These are phyloP conservation scores for Mucor saturninus DNA, from an alignment of 371 early-diverging fungal genomes.

Conservation along the genomic window DNA sequence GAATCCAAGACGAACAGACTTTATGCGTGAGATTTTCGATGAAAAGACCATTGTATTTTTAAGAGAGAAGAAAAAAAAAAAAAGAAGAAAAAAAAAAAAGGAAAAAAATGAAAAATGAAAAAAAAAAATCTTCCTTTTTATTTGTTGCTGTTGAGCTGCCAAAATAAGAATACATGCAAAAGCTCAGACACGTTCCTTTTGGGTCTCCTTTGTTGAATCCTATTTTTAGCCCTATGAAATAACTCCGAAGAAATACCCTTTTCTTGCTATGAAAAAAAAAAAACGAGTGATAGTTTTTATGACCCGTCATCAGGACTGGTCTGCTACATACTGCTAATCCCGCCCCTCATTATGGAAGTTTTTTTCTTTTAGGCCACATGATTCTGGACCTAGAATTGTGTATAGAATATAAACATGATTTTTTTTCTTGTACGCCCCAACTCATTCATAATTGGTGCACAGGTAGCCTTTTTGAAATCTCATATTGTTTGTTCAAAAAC, in stretches of 20 bases:
- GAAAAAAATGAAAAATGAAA: conserved; percentile 14
- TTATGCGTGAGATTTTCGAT: conserved; percentile 40
- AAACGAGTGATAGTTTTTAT: too few relatives aligned
- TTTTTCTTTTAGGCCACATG: too few relatives aligned
- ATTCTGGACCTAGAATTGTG: too few relatives aligned
- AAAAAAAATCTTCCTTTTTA: conserved; percentile 8
- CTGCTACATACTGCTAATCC: too few relatives aligned
- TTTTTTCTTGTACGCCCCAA: too few relatives aligned
- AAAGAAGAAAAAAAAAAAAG: conserved; percentile 10
- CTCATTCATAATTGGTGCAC: too few relatives aligned
- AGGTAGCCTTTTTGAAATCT: too few relatives aligned
- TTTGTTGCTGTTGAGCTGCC: conserved; percentile 27
- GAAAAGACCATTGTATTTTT: conserved; percentile 33
- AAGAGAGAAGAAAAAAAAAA: conserved; percentile 7
- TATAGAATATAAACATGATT: too few relatives aligned
- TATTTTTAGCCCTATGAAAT: neutral
- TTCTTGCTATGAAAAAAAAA: neutral
- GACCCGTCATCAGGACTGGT: too few relatives aligned
- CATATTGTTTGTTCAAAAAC: too few relatives aligned
- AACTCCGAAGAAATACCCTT: neutral
- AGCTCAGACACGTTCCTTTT: conserved; percentile 34
- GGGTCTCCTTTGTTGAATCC: conserved; percentile 3
- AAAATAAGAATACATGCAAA: conserved; percentile 33
- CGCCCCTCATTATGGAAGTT: too few relatives aligned
- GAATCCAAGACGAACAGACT: conserved; percentile 40